Base-by-base conservation (phyloP, 2,329 filamentous ascomycete genomes). In the Monilinia fructigena region DNA sequence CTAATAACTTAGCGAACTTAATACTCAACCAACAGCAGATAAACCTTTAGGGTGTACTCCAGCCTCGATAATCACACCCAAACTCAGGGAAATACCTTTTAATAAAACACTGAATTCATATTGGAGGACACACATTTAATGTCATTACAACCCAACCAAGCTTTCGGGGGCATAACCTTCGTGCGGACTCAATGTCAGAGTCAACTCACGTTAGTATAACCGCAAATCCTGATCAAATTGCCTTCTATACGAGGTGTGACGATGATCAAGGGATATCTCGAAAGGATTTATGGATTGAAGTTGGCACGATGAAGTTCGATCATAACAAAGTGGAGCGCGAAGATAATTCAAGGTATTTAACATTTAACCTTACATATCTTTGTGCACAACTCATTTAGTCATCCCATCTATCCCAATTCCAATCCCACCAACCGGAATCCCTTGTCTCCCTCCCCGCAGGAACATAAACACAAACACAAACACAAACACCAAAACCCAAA, bases 381-480 rank as follows among this genome's bases (percentile, higher is more conserved):
- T 23, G 20, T 56, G 55, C 16, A 56, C 16, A 45, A 60, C 40
- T 6, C 18, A 7, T 14, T 26, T 60, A 50, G 42, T 60, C 42
- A 60, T 48, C 12, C 8, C 40, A 42, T 42, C 40, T 42, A 28
- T 2, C 20, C n/a, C 28, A n/a, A 2, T 58, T 5, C 18, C 23
- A 11, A 16, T 45, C 45, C 6, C 4, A 60, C 42, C 56, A 60
- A 60, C 20, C 55, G 55, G 55, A 59, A 47, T 2, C 55, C 26
- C 55, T 4, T 8, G 35, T 31, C n/a, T 8, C n/a, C 26, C 28
- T 26, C 55, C 55, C 40, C 23, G 6, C 40, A 28, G 38, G n/a
- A 20, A 55, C 54, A 55, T 23, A 35, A 35, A 35, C 31, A 4
- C 31, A 31, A 31, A 31, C 31, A 31, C 31, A 31, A 4, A 35